phyloP scores from a whole-genome alignment of 73 alveolate species.

The Paramecium sexaurelia region DNA sequence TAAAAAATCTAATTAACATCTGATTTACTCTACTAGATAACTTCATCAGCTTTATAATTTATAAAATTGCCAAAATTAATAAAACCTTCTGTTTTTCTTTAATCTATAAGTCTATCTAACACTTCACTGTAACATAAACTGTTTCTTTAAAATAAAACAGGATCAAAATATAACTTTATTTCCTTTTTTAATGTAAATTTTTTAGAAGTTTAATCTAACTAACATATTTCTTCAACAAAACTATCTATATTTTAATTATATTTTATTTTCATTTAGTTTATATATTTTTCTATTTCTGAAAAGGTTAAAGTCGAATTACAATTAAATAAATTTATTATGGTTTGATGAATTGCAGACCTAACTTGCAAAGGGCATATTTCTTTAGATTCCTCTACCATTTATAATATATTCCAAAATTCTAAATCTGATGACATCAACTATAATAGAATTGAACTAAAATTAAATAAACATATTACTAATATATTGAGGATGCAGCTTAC shows the following conservation, averaged over 20 bases:
- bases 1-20: neutral
- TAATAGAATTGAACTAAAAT: neutral
- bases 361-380: neutral
- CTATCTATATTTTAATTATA: neutral
- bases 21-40: neutral
- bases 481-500: neutral
- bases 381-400: neutral
- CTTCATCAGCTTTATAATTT: neutral
- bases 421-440: neutral
- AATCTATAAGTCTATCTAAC: neutral
- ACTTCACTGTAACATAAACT: neutral
- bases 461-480: neutral
- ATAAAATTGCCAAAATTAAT: neutral
- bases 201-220: neutral
- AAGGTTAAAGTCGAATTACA: neutral
- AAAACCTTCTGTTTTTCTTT: neutral
- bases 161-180: neutral
- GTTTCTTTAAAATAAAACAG: neutral
- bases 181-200: neutral
- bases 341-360: neutral
- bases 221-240: neutral
- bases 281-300: neutral
- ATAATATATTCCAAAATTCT: neutral
- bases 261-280: neutral
- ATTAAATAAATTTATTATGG: neutral